Percentiles rank a stretch among this genome's conserved stretches.
Evolutionary conservation across 2,329 filamentous ascomycete genomes (phyloP).

Genomic region (Aspergillus versicolor): DNA sequence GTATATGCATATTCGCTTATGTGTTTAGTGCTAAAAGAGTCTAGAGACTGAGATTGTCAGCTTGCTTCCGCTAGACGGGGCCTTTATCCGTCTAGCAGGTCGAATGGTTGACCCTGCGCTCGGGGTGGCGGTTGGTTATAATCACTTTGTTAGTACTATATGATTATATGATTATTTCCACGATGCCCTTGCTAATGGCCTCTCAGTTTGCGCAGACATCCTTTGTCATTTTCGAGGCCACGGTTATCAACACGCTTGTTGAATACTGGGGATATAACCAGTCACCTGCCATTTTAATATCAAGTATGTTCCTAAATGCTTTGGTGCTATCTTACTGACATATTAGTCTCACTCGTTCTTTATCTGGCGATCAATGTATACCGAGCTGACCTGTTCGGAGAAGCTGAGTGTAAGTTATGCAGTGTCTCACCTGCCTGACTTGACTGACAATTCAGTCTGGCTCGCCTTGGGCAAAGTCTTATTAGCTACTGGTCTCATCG

Average conservation of each 20-base stretch:
- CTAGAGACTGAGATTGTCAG: slow-evolving; percentile 3
- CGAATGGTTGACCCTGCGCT: slow-evolving; percentile 6
- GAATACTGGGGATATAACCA: slow-evolving; percentile 4
- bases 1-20: background rate
- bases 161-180: background rate
- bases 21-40: background rate
- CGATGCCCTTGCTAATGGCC: background rate
- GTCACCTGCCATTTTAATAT: slow-evolving; percentile 3
- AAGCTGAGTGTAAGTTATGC: background rate
- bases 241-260: slow-evolving; percentile 2
- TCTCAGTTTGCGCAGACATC: slow-evolving; percentile 5
- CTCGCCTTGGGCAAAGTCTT: background rate
- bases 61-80: background rate
- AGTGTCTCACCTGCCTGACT: background rate
- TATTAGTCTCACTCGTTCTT: background rate
- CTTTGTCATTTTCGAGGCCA: slow-evolving; percentile 6
- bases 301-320: background rate
- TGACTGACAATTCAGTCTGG: background rate
- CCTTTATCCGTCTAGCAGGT: slow-evolving; percentile 3
- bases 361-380: slow-evolving; percentile 4
- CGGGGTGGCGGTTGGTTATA: slow-evolving; percentile 1
- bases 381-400: slow-evolving; percentile 1
- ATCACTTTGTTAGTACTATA: slow-evolving; percentile 1
- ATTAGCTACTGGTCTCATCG: background rate
- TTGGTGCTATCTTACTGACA: background rate